Base-by-base conservation (phyloP, 805 yeast species). In the Vanderwaltozyma verrucispora region DNA sequence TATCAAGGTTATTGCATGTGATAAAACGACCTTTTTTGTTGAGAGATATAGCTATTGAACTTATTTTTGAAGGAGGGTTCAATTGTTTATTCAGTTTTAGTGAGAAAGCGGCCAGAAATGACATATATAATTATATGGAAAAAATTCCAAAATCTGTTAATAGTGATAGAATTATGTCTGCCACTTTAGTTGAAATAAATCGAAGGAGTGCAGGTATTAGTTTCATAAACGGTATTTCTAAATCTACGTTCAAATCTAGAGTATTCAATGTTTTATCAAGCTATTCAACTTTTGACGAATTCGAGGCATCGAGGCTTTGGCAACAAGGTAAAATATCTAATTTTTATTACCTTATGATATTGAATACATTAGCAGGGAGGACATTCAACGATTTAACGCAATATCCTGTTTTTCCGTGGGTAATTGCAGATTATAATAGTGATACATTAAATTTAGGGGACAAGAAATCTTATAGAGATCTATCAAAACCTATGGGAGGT, bases 331-430 rank as follows among this genome's bases (percentile, higher is more conserved):
- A 79, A 45, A 70, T 87, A 51, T 82, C 94, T 1, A 86, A 86
- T 51, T 87, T 86, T 47, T 80, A 78, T 51, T 86, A 86, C 50
- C 61, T 86, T 48, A 80, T 85, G 74, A 69, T 82, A 14, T 63
- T 86, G 19, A 86, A 86, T 50, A 84, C 92, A 0, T 56, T 86
- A 39, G 94, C 95, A 0, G 96, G 96, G 0, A 63, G 96, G 45
- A 84, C 95, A 0, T 84, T 80, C 59, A 87, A 86, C 56, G 95
- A 86, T 53, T 57, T 86, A 37, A 86, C 95, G 0, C 96, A 86
- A 45, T 86, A 86, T 51, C 95, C 95, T 0, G 80, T 87, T 1
- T 87, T 86, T 48, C 96, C 96, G 0, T 86, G 94, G 94, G 85
- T 86, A 0, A 71, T 86, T 42, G 78, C 92, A 0, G 95, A 86